A percentile compares a stretch with the other conserved stretches of the same genome.
These are phyloP conservation scores for Claviceps maximensis DNA, from an alignment of 2,329 filamentous ascomycete genomes.

Conservation along the genomic window DNA sequence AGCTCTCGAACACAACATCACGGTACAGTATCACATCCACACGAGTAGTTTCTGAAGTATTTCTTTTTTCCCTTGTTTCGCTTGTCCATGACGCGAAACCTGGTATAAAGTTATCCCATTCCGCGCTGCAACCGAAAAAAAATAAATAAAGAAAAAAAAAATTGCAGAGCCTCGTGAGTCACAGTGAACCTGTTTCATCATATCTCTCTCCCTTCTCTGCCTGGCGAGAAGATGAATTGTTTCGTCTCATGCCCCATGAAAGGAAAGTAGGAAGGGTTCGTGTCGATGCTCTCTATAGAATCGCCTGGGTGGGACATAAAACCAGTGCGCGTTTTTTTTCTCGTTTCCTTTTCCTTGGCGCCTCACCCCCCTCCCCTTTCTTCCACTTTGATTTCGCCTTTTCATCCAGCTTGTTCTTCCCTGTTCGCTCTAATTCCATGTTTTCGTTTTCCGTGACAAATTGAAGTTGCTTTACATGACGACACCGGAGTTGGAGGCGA, in stretches of 20 bases:
- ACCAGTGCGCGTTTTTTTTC: background rate
- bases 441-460: background rate
- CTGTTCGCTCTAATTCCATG: background rate
- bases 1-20: background rate
- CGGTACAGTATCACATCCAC: background rate
- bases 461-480: constrained; percentile 68
- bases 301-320: constrained; percentile 19
- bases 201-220: background rate
- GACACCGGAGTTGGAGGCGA: constrained; percentile 98
- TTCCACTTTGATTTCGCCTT: constrained; percentile 7
- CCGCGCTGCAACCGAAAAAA: constrained; percentile 36
- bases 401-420: constrained; percentile 4
- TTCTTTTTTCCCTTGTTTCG: constrained; percentile 8
- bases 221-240: background rate
- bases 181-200: background rate
- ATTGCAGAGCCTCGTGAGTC: constrained; percentile 30
- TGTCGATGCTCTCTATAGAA: constrained; percentile 17
- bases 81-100: constrained; percentile 36
- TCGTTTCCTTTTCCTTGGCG: constrained; percentile 16
- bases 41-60: background rate
- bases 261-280: constrained; percentile 4
- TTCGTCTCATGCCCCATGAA: background rate
- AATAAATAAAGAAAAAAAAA: background rate
- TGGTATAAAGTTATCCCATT: constrained; percentile 37
- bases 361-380: constrained; percentile 8